A percentile compares a stretch with the other conserved stretches of the same genome.
Evolutionary conservation across 2,329 filamentous ascomycete genomes (phyloP).

Genomic region (Allantophomopsis lycopodina): DNA sequence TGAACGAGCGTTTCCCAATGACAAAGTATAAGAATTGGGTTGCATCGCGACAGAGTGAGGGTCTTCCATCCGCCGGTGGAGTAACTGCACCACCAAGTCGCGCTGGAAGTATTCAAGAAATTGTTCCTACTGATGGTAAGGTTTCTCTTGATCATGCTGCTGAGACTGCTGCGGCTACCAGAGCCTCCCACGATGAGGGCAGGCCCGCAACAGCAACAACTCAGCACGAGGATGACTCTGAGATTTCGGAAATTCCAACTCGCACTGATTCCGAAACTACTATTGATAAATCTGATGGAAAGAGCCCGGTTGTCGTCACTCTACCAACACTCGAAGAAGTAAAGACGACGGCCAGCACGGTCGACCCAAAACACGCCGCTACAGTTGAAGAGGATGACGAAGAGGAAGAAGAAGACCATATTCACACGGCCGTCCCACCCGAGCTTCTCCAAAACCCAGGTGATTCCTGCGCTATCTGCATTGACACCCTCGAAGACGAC

Average conservation of each 20-base stretch:
- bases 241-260: constrained; percentile 6
- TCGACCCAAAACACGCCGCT: constrained; percentile 22
- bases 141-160: constrained; percentile 17
- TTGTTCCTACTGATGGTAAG: constrained; percentile 26
- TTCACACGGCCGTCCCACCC: constrained; percentile 67
- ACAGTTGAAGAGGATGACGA: constrained; percentile 49
- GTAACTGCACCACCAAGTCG: constrained; percentile 64
- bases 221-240: constrained; percentile 7
- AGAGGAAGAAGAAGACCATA: constrained; percentile 64
- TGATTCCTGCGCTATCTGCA: constrained; percentile 91
- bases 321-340: constrained; percentile 10
- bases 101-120: constrained; percentile 58
- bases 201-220: constrained; percentile 10
- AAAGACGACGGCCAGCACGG: constrained; percentile 14
- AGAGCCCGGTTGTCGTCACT: no score
- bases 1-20: constrained; percentile 93
- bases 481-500: constrained; percentile 86
- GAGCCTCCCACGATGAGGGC: not conserved
- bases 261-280: constrained; percentile 11
- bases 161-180: no score
- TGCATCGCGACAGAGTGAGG: constrained; percentile 66
- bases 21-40: constrained; percentile 96
- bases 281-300: constrained; percentile 2
- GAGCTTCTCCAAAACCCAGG: constrained; percentile 72
- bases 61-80: constrained; percentile 71